phyloP scores from a whole-genome alignment of 2,329 filamentous ascomycete genomes.

The Cytospora schulzeri region DNA sequence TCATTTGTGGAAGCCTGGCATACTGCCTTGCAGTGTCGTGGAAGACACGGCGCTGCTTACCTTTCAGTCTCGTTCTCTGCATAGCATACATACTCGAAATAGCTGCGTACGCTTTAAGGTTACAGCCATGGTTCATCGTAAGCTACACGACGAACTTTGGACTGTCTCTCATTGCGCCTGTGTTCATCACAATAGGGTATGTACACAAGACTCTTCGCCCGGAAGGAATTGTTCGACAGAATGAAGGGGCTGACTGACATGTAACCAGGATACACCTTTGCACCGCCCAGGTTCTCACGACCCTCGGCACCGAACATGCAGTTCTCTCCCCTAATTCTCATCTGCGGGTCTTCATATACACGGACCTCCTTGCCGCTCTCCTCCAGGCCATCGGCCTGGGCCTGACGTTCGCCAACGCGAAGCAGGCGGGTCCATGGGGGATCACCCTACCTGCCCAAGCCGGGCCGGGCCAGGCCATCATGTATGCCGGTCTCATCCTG shows the following conservation, averaged over 20 bases:
- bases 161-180: constrained; percentile 34
- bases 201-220: neutral
- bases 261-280: constrained; percentile 35
- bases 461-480: constrained; percentile 27
- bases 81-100: constrained; percentile 23
- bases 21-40: constrained; percentile 18
- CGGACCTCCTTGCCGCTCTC: constrained; percentile 33
- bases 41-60: constrained; percentile 21
- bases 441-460: constrained; percentile 15
- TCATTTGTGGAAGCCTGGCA: constrained; percentile 18
- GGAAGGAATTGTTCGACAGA: neutral
- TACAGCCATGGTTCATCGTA: constrained; percentile 20
- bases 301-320: constrained; percentile 37
- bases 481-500: constrained; percentile 33
- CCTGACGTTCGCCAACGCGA: constrained; percentile 34
- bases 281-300: constrained; percentile 32
- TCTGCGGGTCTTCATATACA: constrained; percentile 32
- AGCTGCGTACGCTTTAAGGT: constrained; percentile 15
- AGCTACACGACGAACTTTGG: constrained; percentile 20
- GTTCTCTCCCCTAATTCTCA: constrained; percentile 32
- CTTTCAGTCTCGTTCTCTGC: constrained; percentile 21
- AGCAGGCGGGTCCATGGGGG: constrained; percentile 22
- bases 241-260: neutral
- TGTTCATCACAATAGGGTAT: constrained; percentile 35
- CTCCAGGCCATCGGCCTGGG: constrained; percentile 35